Percentiles rank a stretch among this genome's conserved stretches.
phyloP scores from a whole-genome alignment of 2,329 filamentous ascomycete genomes.

The Polytolypa hystricis region DNA sequence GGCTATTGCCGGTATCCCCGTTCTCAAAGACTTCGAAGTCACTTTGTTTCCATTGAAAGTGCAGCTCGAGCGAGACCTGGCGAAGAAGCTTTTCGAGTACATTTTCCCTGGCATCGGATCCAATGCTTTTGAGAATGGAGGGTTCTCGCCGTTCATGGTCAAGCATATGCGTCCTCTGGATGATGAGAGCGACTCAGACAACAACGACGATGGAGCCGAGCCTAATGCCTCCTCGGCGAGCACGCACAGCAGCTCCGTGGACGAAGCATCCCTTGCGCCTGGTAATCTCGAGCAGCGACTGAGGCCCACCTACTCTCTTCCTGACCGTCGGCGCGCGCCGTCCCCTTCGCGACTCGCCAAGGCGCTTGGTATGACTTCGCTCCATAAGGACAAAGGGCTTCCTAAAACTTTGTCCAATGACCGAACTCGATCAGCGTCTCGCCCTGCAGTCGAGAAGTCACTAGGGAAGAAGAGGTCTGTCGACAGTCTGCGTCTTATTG shows the following conservation, averaged over 20 bases:
- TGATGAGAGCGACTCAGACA: slow-evolving; percentile 31
- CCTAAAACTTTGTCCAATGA: slow-evolving; percentile 17
- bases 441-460: slow-evolving; percentile 20
- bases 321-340: slow-evolving; percentile 29
- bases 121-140: slow-evolving; percentile 37
- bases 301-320: slow-evolving; percentile 62
- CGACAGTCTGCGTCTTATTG: slow-evolving; percentile 30
- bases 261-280: slow-evolving; percentile 50
- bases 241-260: slow-evolving; percentile 26
- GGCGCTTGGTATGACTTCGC: slow-evolving; percentile 25
- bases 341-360: slow-evolving; percentile 21
- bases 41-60: slow-evolving; percentile 87
- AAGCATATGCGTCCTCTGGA: slow-evolving; percentile 40
- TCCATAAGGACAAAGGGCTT: slow-evolving; percentile 19
- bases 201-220: slow-evolving; percentile 37
- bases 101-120: slow-evolving; percentile 78
- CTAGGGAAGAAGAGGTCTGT: slow-evolving; percentile 31
- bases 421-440: slow-evolving; percentile 10
- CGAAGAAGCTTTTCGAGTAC: slow-evolving; percentile 90
- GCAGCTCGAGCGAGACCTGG: slow-evolving; percentile 84
- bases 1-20: slow-evolving; percentile 91
- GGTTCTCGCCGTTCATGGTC: slow-evolving; percentile 43
- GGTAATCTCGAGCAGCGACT: slow-evolving; percentile 73
- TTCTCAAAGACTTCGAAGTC: slow-evolving; percentile 95
- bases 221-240: slow-evolving; percentile 28